Percentiles rank a stretch among this genome's conserved stretches.
Conservation (phyloP, 202 grass and related monocot genomes). For the Musa balbisiana region DNA sequence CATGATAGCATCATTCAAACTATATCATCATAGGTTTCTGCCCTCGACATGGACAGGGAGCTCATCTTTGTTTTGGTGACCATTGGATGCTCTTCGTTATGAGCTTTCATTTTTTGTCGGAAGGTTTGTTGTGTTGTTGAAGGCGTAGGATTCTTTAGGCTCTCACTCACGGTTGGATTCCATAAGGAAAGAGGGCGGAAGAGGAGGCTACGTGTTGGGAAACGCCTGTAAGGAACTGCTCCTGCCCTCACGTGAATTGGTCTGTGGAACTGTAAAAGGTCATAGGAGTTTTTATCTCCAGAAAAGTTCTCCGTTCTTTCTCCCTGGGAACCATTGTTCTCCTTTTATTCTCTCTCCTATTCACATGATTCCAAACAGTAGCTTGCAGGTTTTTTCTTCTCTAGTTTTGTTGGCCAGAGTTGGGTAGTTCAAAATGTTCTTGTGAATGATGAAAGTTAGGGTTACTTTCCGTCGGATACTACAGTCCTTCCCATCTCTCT, state of each 20-base stretch:
- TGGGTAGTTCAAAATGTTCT: background rate
- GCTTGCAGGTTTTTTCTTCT: background rate
- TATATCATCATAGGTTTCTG: too few relatives aligned
- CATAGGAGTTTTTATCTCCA: background rate
- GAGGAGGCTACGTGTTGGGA: background rate
- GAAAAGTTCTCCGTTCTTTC: background rate
- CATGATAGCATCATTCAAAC: background rate
- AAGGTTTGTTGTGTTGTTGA: background rate
- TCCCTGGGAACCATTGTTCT: too few relatives aligned
- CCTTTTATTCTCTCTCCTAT: background rate
- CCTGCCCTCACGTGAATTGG: slow-evolving; percentile 3
- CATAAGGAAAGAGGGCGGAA: background rate
- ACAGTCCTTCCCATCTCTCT: background rate
- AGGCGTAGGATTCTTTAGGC: too few relatives aligned
- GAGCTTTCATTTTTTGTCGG: background rate
- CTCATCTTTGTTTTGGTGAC: too few relatives aligned
- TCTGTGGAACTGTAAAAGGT: background rate
- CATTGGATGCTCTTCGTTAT: background rate
- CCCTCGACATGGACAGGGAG: too few relatives aligned
- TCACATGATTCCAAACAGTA: slow-evolving; percentile 4
- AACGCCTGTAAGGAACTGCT: background rate
- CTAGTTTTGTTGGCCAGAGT: background rate
- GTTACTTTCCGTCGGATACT: too few relatives aligned
- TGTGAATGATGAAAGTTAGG: too few relatives aligned
- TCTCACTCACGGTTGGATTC: background rate